These are phyloP conservation scores for Hebeloma cylindrosporum DNA, from an alignment of 768 basidiomycete species.

Conservation along the genomic window DNA sequence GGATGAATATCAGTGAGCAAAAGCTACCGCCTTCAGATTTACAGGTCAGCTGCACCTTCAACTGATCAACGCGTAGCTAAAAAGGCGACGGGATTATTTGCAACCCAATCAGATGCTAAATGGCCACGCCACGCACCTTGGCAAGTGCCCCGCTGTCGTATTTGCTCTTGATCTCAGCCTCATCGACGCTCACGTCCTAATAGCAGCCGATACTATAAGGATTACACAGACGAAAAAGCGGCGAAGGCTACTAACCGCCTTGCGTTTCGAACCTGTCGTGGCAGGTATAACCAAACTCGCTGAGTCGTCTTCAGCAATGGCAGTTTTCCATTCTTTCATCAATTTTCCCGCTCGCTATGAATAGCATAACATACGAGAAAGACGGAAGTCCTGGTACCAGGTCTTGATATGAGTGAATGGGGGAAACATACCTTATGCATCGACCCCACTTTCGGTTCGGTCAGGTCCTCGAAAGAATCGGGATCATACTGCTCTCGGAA, in stretches of 20 bases:
- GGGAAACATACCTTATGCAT: slow-evolving; percentile 68
- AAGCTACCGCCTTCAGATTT: slow-evolving; percentile 5
- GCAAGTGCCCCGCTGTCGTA: slow-evolving; percentile 56
- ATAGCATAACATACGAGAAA: too few relatives aligned
- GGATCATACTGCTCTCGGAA: slow-evolving; percentile 88
- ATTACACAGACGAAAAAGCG: slow-evolving; percentile 7
- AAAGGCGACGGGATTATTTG: slow-evolving; percentile 10
- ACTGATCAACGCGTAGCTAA: slow-evolving; percentile 75
- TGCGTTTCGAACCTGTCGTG: slow-evolving; percentile 66
- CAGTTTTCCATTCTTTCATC: slow-evolving; percentile 70
- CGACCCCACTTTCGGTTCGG: slow-evolving; percentile 69
- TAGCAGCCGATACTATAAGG: background rate
- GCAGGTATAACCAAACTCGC: slow-evolving; percentile 48
- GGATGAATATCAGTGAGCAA: slow-evolving; percentile 8
- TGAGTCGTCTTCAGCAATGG: slow-evolving; percentile 62
- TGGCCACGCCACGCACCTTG: slow-evolving; percentile 63
- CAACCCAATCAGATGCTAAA: slow-evolving; percentile 8
- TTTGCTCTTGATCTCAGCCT: slow-evolving; percentile 71
- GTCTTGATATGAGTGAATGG: background rate
- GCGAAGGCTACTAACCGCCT: slow-evolving; percentile 51
- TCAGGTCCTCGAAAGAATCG: slow-evolving; percentile 77
- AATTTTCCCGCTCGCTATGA: slow-evolving; percentile 35
- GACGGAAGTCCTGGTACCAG: slow-evolving; percentile 6
- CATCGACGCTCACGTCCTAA: slow-evolving; percentile 64
- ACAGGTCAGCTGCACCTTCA: slow-evolving; percentile 53